Evolutionary conservation across 1,284 basidiomycete species (phyloP).

Genomic region (Papiliotrema flavescens): DNA sequence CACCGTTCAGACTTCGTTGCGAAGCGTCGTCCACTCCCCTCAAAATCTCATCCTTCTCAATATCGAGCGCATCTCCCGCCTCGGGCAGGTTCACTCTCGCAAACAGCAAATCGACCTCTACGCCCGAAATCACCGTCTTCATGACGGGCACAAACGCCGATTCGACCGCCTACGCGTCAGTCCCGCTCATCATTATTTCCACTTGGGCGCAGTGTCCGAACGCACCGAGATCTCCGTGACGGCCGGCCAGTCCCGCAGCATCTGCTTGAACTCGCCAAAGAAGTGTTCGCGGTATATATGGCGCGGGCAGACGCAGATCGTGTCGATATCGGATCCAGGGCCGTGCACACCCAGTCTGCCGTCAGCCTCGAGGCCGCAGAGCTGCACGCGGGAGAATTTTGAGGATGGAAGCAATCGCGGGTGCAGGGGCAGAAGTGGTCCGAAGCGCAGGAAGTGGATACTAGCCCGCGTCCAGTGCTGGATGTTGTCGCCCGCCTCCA

Average conservation of each 20-base stretch:
- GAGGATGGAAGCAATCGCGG: too few relatives aligned
- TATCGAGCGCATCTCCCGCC: slow-evolving; percentile 82
- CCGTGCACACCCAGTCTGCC: slow-evolving; percentile 83
- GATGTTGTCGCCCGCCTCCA: too few relatives aligned
- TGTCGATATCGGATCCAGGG: slow-evolving; percentile 96
- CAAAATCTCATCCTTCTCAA: slow-evolving; percentile 87
- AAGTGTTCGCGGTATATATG: slow-evolving; percentile 95
- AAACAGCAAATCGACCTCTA: slow-evolving; percentile 92
- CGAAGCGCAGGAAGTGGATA: too few relatives aligned
- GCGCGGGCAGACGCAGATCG: slow-evolving; percentile 95
- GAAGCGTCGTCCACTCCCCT: slow-evolving; percentile 92
- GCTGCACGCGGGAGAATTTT: too few relatives aligned
- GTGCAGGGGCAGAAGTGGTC: too few relatives aligned
- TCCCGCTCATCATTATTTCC: not conserved
- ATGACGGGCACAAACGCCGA: slow-evolving; percentile 96
- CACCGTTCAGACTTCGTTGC: slow-evolving; percentile 89
- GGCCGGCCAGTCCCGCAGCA: slow-evolving; percentile 82
- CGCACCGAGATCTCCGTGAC: slow-evolving; percentile 80
- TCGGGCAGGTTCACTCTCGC: slow-evolving; percentile 55
- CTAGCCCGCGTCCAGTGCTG: too few relatives aligned
- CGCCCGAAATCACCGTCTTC: slow-evolving; percentile 84
- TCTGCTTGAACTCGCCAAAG: slow-evolving; percentile 84
- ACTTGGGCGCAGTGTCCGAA: not conserved
- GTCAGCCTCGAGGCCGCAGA: too few relatives aligned
- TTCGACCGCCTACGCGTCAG: slow-evolving; percentile 70